Evolutionary conservation across 1,139 yeast genomes (phyloP).

Genomic region (Maudiozyma humilis): DNA sequence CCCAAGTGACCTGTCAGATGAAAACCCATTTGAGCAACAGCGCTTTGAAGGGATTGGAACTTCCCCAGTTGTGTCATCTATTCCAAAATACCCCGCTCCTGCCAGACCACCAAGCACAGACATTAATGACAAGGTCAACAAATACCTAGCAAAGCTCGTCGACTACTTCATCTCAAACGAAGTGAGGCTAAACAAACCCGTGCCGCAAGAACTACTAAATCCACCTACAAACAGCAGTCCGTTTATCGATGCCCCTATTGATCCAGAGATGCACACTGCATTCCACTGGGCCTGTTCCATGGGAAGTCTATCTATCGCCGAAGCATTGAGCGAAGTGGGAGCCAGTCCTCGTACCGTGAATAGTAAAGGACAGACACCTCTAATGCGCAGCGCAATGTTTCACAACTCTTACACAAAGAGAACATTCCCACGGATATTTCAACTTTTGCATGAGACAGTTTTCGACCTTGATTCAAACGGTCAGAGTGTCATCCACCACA

Average conservation of each 20-base stretch:
- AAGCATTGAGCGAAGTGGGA: slow-evolving; percentile 58
- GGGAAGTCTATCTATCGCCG: slow-evolving; percentile 70
- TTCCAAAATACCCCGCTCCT: slow-evolving; percentile 26
- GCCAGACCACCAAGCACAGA: slow-evolving; percentile 25
- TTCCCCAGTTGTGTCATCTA: slow-evolving; percentile 25
- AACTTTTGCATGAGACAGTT: slow-evolving; percentile 55
- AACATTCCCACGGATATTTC: slow-evolving; percentile 68
- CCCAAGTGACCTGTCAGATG: slow-evolving; percentile 32
- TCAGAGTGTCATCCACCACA: slow-evolving; percentile 77
- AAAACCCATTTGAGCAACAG: slow-evolving; percentile 25
- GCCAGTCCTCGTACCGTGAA: slow-evolving; percentile 73
- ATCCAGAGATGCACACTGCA: slow-evolving; percentile 91
- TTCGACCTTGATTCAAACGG: slow-evolving; percentile 57
- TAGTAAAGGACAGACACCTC: slow-evolving; percentile 72
- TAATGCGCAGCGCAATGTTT: slow-evolving; percentile 74
- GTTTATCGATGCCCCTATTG: slow-evolving; percentile 47
- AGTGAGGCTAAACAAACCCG: slow-evolving; percentile 18
- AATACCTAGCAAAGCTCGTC: slow-evolving; percentile 38
- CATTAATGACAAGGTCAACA: slow-evolving; percentile 32
- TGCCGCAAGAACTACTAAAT: slow-evolving; percentile 38
- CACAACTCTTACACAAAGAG: slow-evolving; percentile 80
- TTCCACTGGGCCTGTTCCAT: slow-evolving; percentile 96
- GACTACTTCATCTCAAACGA: slow-evolving; percentile 69
- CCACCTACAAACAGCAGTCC: slow-evolving; percentile 46
- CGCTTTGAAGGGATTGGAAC: slow-evolving; percentile 25